phyloP scores from a whole-genome alignment of 805 yeast species.

The Sungouiozyma intestinalis region DNA sequence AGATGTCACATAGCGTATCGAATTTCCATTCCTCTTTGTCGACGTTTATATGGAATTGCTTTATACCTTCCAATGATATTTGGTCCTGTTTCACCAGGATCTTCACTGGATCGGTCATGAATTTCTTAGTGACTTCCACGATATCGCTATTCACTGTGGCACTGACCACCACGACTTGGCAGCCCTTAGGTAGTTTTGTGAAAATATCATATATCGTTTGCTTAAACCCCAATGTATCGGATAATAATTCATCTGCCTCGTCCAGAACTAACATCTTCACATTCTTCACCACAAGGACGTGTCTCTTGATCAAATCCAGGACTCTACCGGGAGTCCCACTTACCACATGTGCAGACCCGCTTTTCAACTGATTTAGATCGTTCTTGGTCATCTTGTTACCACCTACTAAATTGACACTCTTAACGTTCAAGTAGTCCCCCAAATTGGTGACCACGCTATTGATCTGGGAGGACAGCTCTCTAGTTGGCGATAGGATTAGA shows the following conservation, averaged over 20 bases:
- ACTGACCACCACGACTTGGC: slow-evolving; percentile 89
- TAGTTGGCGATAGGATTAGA: slow-evolving; percentile 83
- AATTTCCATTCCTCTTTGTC: slow-evolving; percentile 92
- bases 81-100: slow-evolving; percentile 94
- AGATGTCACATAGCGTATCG: slow-evolving; percentile 87
- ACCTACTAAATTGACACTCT: slow-evolving; percentile 88
- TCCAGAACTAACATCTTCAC: slow-evolving; percentile 85
- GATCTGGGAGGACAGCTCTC: slow-evolving; percentile 92
- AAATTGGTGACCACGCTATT: slow-evolving; percentile 77
- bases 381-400: slow-evolving; percentile 69
- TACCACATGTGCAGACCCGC: slow-evolving; percentile 74
- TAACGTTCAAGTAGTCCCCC: slow-evolving; percentile 80
- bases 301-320: slow-evolving; percentile 78
- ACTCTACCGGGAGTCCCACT: slow-evolving; percentile 98
- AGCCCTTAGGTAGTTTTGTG: slow-evolving; percentile 73
- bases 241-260: slow-evolving; percentile 92
- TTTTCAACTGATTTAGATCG: slow-evolving; percentile 63
- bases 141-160: slow-evolving; percentile 95
- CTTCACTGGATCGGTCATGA: slow-evolving; percentile 90
- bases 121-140: slow-evolving; percentile 79
- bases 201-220: slow-evolving; percentile 93
- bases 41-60: slow-evolving; percentile 83
- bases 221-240: slow-evolving; percentile 81
- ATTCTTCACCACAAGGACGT: slow-evolving; percentile 60
- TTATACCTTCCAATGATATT: slow-evolving; percentile 89